Base-by-base conservation (phyloP, 1,139 yeast genomes). In the Candida tropicalis region DNA sequence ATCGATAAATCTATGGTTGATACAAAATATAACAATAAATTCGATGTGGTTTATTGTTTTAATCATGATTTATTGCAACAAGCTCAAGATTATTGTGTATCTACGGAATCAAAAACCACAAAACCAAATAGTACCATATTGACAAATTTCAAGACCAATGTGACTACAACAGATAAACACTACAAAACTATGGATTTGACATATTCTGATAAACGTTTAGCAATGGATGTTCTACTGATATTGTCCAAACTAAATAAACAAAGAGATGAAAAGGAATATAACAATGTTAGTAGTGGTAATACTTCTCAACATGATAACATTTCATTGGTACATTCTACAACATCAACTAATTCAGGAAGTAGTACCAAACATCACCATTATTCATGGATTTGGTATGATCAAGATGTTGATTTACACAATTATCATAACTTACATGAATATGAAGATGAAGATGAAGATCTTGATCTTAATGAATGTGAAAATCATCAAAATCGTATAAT, bases 301-400 rank as follows among this genome's bases (percentile, higher is more conserved):
- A 32, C n/a, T n/a, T n/a, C n/a, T n/a, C n/a, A 22, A 38, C 28
- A 25, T 4, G 28, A 31, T 34, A 3, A 16, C 12, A 26, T 25
- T 20, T 37, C 45, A 17, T 35, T 35, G 18, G 12, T n/a, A 5
- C 38, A 33, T 17, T 40, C 44, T 8, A 32, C 40, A 2, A 17
- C 33, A 4, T 31, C 39, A 13, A 42, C 33, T 2, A 24, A 38
- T 11, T 27, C 44, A 6, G 33, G 37, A 6, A 20, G 41, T 8
- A 29, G 23, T 11, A 17, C 41, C 3, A 36, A 24, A 13, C 35
- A 39, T 12, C 26, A 31, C 29, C 60, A 52, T 43, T 57, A 48
- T 44, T 58, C 67, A 10, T 71, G 77, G 77, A 57, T 71, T 5
- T 62, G 70, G 63, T 68, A 65, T 48, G 75, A 70, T 29, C 55